Base-by-base conservation (phyloP, 2,329 filamentous ascomycete genomes). In the Elsinoe necatrix region DNA sequence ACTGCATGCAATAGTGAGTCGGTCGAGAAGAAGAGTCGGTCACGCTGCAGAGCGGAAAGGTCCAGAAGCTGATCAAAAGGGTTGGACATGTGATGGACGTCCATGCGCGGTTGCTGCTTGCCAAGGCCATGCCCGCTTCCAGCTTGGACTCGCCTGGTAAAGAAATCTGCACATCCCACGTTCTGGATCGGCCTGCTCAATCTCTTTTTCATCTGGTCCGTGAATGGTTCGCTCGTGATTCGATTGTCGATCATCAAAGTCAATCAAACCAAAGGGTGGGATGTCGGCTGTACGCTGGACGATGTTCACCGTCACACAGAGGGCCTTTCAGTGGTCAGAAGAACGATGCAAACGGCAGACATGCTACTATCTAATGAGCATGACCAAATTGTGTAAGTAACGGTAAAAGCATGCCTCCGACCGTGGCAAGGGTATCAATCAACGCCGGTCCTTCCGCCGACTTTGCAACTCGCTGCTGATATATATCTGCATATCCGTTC, bases 371-470 rank as follows among this genome's bases (percentile, higher is more conserved):
- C 29, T 39, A 70, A 66, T 89, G 85, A 65, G 86, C 83, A 68
- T 91, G 87, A 2, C 87, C 87, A 62, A 90, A 81, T 64, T 90
- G 87, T 18, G 87, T 89, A 41, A 91, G 71, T 39, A 92, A 76
- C 12, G 88, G 88, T 55, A 93, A 69, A 55, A 92, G 69, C 86
- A 93, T 92, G 60, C 88, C 88, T 23, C 77, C 78, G 12, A 90
- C 80, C 2, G 86, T 87, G 11, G 82, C 82, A 55, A 89, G 65
- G 0, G 84, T 87, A 65, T 89, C 65, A 31, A 62, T 60, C 51
- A 67, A 56, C 21, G 41, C 57, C 45, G 56, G 57, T 27, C 55
- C 57, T 20, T 60, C 58, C 1, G 41, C 48, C 31, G 57, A 55
- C 43, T 50, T 58, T 14, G 43, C 56, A 16, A 57, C n/a, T 18